A percentile compares a stretch with the other conserved stretches of the same genome.
phyloP scores from a whole-genome alignment of 768 basidiomycete genomes.

The Podaxis rugospora region DNA sequence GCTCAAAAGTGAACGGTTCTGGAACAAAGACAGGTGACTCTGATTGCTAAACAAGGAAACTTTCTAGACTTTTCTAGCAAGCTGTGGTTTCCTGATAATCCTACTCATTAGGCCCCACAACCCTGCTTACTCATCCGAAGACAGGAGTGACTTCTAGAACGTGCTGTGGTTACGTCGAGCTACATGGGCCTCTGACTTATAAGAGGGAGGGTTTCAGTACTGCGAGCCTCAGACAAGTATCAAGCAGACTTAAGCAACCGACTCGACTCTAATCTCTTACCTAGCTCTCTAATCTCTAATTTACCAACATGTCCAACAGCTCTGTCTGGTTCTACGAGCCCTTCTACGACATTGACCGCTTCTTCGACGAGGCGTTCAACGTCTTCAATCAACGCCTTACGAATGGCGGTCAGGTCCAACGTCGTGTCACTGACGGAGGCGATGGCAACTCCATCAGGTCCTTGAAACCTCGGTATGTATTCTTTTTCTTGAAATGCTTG shows the following conservation, averaged over 20 bases:
- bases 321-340: constrained; percentile 35
- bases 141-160: background rate
- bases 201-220: background rate
- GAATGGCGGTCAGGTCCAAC: constrained; percentile 11
- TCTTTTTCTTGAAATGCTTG: background rate
- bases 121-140: background rate
- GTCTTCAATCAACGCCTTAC: constrained; percentile 20
- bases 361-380: constrained; percentile 33
- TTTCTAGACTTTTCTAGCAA: background rate
- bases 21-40: background rate
- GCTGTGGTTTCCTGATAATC: background rate
- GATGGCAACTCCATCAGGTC: constrained; percentile 10
- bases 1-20: background rate
- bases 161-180: background rate
- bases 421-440: constrained; percentile 9
- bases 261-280: background rate
- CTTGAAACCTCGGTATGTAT: constrained; percentile 19
- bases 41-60: background rate
- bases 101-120: background rate
- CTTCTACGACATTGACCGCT: constrained; percentile 38
- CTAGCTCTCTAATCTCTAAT: background rate
- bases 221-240: background rate
- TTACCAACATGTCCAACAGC: constrained; percentile 16
- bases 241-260: background rate
- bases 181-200: background rate